Evolutionary conservation across 768 basidiomycete genomes (phyloP).

Genomic region (Termitomyces bulborhizus): DNA sequence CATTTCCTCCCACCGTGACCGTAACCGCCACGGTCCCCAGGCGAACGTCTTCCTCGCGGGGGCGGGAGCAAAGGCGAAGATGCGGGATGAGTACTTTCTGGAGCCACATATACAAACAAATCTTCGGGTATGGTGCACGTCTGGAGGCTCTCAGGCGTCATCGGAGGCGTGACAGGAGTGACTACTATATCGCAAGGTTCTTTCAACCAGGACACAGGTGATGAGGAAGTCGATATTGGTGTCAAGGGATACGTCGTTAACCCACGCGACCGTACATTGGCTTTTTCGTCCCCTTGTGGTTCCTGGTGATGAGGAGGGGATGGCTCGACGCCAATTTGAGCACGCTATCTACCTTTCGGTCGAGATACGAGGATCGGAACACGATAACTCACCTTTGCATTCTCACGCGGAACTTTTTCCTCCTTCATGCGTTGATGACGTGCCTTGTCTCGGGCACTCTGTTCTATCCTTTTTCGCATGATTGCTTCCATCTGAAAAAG

Average conservation of each 20-base stretch:
- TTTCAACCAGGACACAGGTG: slow-evolving; percentile 11
- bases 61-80: neutral
- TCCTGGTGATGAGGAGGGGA: neutral
- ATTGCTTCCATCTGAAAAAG: slow-evolving; percentile 16
- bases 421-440: slow-evolving; percentile 20
- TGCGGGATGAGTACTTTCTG: neutral
- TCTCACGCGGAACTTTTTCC: slow-evolving; percentile 17
- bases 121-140: slow-evolving; percentile 25
- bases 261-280: neutral
- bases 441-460: slow-evolving; percentile 32
- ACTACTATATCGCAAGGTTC: neutral
- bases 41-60: neutral
- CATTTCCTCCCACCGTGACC: neutral
- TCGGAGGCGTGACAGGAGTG: slow-evolving; percentile 10
- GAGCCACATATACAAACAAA: slow-evolving; percentile 16
- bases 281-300: neutral
- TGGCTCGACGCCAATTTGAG: neutral
- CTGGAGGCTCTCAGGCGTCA: slow-evolving; percentile 24
- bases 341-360: neutral
- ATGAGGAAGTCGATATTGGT: slow-evolving; percentile 16
- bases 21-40: neutral
- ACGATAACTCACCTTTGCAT: neutral
- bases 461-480: slow-evolving; percentile 25
- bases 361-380: neutral
- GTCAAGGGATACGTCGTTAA: slow-evolving; percentile 12